Evolutionary conservation across 2,329 filamentous ascomycete genomes (phyloP).

Genomic region (Nakataea oryzae): DNA sequence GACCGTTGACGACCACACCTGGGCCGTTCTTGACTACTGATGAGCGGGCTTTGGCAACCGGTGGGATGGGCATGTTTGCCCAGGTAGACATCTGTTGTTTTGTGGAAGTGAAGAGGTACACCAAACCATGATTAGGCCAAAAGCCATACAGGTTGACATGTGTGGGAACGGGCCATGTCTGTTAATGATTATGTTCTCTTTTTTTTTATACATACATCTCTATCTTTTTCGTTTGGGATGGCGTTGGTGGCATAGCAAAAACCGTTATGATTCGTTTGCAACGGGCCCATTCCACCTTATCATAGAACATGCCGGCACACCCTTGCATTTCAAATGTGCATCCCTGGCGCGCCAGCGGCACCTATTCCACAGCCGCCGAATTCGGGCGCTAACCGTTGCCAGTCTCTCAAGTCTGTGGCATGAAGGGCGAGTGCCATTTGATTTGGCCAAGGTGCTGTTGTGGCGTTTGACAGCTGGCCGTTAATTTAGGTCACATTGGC

Average conservation of each 20-base stretch:
- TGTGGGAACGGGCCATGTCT: not conserved
- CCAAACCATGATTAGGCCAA: not conserved
- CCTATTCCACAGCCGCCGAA: not conserved
- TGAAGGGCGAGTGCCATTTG: no score
- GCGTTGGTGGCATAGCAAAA: not conserved
- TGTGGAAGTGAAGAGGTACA: not conserved
- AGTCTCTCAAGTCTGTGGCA: no score
- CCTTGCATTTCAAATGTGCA: not conserved
- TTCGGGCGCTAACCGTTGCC: no score
- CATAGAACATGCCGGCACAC: not conserved
- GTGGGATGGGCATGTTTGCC: no score
- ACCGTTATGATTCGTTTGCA: not conserved
- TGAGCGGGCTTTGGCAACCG: not conserved
- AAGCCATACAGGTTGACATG: not conserved
- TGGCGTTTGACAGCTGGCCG: no score
- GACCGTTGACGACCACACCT: slow-evolving; percentile 88
- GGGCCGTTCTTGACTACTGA: slow-evolving; percentile 64
- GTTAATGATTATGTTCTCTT: no score
- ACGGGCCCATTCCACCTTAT: not conserved
- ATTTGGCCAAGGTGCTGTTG: no score
- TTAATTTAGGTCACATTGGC: no score
- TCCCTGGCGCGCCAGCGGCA: not conserved
- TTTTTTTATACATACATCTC: no score
- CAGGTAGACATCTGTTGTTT: not conserved
- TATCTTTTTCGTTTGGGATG: not conserved